A percentile compares a stretch with the other conserved stretches of the same genome.
Evolutionary conservation across 2,329 filamentous ascomycete genomes (phyloP).

Genomic region (Magnaporthiopsis poae): DNA sequence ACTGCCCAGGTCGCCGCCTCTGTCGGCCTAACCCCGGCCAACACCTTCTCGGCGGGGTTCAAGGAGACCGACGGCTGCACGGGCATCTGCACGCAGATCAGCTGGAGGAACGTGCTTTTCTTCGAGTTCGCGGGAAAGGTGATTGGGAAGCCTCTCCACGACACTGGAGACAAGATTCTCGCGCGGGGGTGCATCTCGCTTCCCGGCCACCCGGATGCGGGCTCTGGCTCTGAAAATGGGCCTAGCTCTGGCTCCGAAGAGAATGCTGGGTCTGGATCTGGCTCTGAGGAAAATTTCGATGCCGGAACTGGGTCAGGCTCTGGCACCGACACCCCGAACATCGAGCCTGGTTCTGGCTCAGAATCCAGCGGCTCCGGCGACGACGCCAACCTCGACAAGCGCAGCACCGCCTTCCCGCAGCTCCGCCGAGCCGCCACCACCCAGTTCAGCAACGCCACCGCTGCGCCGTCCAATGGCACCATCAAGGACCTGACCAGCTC

Average conservation of each 20-base stretch:
- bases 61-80: slow-evolving; percentile 16
- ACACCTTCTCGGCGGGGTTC: slow-evolving; percentile 14
- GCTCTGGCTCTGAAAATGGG: background rate
- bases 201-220: background rate
- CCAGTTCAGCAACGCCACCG: background rate
- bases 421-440: no score
- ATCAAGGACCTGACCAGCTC: slow-evolving; percentile 2
- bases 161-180: slow-evolving; percentile 16
- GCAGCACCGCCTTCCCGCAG: no score
- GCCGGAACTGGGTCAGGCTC: no score
- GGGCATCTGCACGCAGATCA: slow-evolving; percentile 20
- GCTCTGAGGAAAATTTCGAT: no score
- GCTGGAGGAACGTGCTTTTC: slow-evolving; percentile 20
- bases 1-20: slow-evolving; percentile 15
- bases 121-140: slow-evolving; percentile 14
- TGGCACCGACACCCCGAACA: no score
- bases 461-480: background rate
- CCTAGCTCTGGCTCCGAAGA: no score
- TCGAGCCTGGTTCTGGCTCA: no score
- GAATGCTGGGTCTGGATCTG: no score
- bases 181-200: slow-evolving; percentile 15
- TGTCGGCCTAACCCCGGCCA: slow-evolving; percentile 8
- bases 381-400: no score
- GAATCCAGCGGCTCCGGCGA: no score
- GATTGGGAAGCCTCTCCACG: slow-evolving; percentile 12